Evolutionary conservation across 257 asterid species (phyloP), one percentile per base, ranked within the genome.

Genomic region (Plantago elongata): DNA sequence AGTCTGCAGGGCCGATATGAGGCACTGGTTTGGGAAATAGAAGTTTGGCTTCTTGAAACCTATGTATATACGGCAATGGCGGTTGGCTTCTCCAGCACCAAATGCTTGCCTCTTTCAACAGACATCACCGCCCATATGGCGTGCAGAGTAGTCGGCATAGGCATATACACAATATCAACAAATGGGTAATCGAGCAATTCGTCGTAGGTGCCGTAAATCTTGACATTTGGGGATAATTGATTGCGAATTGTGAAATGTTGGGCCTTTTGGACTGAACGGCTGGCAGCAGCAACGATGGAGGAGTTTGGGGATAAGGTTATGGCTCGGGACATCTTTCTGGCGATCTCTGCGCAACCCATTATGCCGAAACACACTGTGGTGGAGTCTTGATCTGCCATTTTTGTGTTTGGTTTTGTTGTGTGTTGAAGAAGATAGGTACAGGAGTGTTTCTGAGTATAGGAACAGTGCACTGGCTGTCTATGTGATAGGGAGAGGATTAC

Each of bases 141-240:
- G 48, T 89, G 97, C 57, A 86, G 76, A 38, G 79, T 80, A 43
- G 95, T 89, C 7, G 97, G 95, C 45, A 89, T 61, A 13, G 97
- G 97, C 90, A 89, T 61, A 51, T 86, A 89, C 38, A 89, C 94
- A n/a, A 82, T 91, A 61, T 89, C 97, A 5, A 86, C 91, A 7
- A 7, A 63, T 54, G 85, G 86, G 70, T 89, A 95, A 45, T 80
- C 86, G 52, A 89, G 80, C 37, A 89, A 54, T 44, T 80, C 91
- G 9, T 55, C 72, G 66, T 89, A 89, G 69, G 66, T 77, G 1
- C 87, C 97, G 13, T 77, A 84, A 18, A 84, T 69, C 81, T 79
- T 86, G 9, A 84, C 77, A 4, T 54, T 46, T 29, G 69, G 71
- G 9, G 89, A 55, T 7, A 86, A 74, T 14, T 62, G 64, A 83